Evolutionary conservation across 768 basidiomycete genomes (phyloP).

Genomic region (Auriscalpium microsporum): DNA sequence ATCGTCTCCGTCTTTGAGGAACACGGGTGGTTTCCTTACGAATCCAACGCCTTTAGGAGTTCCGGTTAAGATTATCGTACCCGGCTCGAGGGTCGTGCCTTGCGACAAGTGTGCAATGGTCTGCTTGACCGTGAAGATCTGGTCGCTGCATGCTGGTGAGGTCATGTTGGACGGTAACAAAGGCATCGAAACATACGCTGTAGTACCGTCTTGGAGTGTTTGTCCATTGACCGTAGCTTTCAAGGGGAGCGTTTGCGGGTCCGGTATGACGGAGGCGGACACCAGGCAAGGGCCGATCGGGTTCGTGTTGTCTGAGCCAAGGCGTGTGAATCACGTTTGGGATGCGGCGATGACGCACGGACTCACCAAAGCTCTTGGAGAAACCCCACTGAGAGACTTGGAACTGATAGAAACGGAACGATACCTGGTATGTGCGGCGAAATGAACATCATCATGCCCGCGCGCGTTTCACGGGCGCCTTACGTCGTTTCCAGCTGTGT

Average conservation of each 20-base stretch:
- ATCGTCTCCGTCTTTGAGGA: conserved; percentile 66
- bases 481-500: conserved; percentile 76
- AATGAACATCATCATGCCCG: not conserved
- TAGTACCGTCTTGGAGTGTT: conserved; percentile 66
- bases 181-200: conserved; percentile 43
- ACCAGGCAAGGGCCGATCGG: conserved; percentile 82
- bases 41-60: conserved; percentile 81
- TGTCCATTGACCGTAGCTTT: conserved; percentile 60
- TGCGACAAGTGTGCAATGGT: conserved; percentile 78
- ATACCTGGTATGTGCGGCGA: conserved; percentile 36
- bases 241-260: conserved; percentile 58
- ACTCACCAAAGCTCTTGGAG: conserved; percentile 76
- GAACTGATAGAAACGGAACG: conserved; percentile 78
- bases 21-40: conserved; percentile 59
- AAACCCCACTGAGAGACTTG: conserved; percentile 81
- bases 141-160: conserved; percentile 39
- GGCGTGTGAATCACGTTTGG: not conserved
- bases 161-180: not conserved
- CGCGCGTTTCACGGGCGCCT: conserved; percentile 4
- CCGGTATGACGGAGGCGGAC: conserved; percentile 48
- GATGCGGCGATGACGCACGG: not conserved
- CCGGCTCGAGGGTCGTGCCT: conserved; percentile 74
- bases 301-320: conserved; percentile 46
- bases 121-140: conserved; percentile 73
- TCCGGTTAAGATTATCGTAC: conserved; percentile 76